Percentiles rank a stretch among this genome's conserved stretches.
Conservation (phyloP, 257 asterid species). For the Agastache rugosa region DNA sequence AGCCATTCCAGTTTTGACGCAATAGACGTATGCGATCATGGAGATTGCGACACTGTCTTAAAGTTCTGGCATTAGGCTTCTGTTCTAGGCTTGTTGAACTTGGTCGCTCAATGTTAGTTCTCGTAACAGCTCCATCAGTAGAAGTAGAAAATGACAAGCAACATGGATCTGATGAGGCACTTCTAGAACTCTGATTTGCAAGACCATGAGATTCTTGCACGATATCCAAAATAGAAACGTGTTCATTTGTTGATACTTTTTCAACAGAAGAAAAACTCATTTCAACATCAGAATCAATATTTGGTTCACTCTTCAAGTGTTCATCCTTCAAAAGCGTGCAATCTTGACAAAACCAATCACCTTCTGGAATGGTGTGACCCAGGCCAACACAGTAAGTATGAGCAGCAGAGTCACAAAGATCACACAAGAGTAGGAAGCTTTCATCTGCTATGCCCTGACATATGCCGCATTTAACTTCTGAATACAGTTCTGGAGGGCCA, state of each 20-base stretch:
- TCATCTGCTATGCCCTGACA: constrained; percentile 59
- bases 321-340: constrained; percentile 68
- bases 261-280: constrained; percentile 14
- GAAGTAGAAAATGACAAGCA: constrained; percentile 29
- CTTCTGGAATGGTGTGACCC: constrained; percentile 72
- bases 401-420: constrained; percentile 73
- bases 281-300: constrained; percentile 38
- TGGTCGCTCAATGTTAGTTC: constrained; percentile 17
- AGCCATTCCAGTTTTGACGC: constrained; percentile 68
- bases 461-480: constrained; percentile 56
- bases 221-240: constrained; percentile 47
- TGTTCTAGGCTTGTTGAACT: constrained; percentile 39
- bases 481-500: constrained; percentile 55
- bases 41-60: constrained; percentile 57
- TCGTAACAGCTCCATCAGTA: constrained; percentile 26
- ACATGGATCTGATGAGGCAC: constrained; percentile 30
- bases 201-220: constrained; percentile 48
- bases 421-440: constrained; percentile 66
- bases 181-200: constrained; percentile 39
- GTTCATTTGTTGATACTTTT: constrained; percentile 32
- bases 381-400: constrained; percentile 80
- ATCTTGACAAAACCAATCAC: constrained; percentile 85
- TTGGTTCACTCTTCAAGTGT: constrained; percentile 46
- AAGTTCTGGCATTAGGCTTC: constrained; percentile 54
- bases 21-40: constrained; percentile 55